phyloP scores from a whole-genome alignment of 2,329 filamentous ascomycete species.

The Lasiodiplodia citricola region DNA sequence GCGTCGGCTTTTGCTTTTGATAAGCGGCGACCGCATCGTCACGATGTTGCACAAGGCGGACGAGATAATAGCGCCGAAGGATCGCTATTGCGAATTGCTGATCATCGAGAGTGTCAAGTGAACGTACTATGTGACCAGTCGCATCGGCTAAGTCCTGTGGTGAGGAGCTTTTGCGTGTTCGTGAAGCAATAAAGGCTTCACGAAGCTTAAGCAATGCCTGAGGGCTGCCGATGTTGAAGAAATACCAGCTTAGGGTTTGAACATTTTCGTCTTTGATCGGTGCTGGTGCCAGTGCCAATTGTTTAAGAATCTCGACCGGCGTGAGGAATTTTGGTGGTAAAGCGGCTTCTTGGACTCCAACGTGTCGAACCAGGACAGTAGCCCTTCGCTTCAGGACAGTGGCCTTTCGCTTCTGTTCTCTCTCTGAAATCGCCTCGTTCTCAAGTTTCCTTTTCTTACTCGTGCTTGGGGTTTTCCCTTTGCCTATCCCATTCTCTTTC shows the following conservation, averaged over 20 bases:
- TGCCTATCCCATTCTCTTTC: not conserved
- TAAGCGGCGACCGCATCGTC: not conserved
- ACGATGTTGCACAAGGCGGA: not conserved
- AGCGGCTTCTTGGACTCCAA: not conserved
- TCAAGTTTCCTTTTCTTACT: not conserved
- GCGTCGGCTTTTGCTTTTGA: not conserved
- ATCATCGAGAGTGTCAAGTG: not conserved
- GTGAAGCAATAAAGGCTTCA: not conserved
- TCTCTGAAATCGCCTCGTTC: not conserved
- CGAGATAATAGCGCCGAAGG: constrained; percentile 1
- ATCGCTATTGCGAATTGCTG: not conserved
- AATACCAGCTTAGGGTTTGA: not conserved
- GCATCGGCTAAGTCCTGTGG: not conserved
- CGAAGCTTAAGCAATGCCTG: not conserved
- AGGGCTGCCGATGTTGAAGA: constrained; percentile 11
- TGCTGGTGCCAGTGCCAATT: too few relatives aligned
- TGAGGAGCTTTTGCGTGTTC: not conserved
- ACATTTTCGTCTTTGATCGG: not conserved
- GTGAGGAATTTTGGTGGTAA: not conserved
- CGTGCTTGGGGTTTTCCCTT: not conserved
- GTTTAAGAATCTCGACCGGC: too few relatives aligned
- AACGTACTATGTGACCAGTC: not conserved
- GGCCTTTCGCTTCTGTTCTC: not conserved
- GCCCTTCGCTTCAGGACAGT: not conserved
- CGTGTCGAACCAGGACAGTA: not conserved